phyloP scores from a whole-genome alignment of 2,329 filamentous ascomycete species.

The Westerdykella sp. region DNA sequence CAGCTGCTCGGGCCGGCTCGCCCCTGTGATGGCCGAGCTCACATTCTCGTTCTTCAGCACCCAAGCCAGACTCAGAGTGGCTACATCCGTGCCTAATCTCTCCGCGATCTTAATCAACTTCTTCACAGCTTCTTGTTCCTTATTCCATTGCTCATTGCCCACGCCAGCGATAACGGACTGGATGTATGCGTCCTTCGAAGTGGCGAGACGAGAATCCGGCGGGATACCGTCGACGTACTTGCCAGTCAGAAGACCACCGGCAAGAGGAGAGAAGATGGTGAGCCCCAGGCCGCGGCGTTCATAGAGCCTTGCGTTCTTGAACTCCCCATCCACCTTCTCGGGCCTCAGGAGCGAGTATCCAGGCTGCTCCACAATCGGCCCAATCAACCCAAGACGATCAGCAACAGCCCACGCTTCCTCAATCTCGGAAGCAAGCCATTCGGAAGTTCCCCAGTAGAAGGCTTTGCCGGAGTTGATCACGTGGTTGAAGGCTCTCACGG shows the following conservation, averaged over 20 bases:
- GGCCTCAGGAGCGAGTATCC: conserved; percentile 55
- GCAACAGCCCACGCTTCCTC: conserved; percentile 53
- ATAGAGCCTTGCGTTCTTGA: conserved; percentile 48
- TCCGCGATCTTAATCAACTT: conserved; percentile 51
- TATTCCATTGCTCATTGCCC: conserved; percentile 49
- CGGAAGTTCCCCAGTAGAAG: conserved; percentile 59
- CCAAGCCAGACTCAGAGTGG: conserved; percentile 33
- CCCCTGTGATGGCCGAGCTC: conserved; percentile 25
- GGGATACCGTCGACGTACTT: conserved; percentile 59
- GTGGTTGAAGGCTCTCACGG: conserved; percentile 64
- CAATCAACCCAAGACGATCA: conserved; percentile 55
- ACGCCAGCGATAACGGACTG: conserved; percentile 35
- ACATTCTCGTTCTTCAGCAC: conserved; percentile 30
- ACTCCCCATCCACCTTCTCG: conserved; percentile 55
- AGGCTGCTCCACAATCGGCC: conserved; percentile 48
- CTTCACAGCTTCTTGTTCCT: conserved; percentile 53
- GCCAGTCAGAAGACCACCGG: conserved; percentile 52
- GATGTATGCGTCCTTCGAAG: conserved; percentile 52
- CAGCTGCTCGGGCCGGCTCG: conserved; percentile 26
- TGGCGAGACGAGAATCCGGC: conserved; percentile 51
- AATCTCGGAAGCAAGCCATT: conserved; percentile 56
- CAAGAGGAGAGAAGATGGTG: conserved; percentile 51
- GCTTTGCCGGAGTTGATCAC: conserved; percentile 62
- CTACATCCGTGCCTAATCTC: conserved; percentile 54
- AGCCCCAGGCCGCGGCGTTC: conserved; percentile 50